These are phyloP conservation scores for Plasmopara muralis DNA, from an alignment of 352 stramenopile genomes.

Conservation along the genomic window DNA sequence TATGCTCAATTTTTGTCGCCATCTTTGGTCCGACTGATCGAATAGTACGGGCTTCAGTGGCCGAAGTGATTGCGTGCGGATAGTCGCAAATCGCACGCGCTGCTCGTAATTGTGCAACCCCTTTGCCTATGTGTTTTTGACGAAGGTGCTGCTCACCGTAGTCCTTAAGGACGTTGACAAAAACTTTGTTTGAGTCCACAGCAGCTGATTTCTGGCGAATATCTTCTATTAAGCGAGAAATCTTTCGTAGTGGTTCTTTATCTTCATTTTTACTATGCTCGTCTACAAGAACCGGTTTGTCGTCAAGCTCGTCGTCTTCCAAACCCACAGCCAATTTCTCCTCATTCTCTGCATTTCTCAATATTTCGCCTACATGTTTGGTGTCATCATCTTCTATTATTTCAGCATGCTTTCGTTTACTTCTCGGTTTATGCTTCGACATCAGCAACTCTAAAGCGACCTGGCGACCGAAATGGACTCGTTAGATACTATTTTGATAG, in stretches of 20 bases:
- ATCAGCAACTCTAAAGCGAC: no score
- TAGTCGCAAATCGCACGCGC: conserved; percentile 5
- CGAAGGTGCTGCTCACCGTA: conserved; percentile 4
- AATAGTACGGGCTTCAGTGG: conserved; percentile 2
- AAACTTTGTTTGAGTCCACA: conserved; percentile 45
- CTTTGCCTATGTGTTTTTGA: conserved; percentile 5
- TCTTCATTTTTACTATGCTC: conserved; percentile 1
- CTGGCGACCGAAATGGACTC: no score
- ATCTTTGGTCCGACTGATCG: background rate
- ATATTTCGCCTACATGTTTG: no score
- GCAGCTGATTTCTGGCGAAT: conserved; percentile 25
- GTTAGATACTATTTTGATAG: no score
- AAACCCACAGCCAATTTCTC: conserved; percentile 1
- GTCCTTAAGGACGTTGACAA: conserved; percentile 1
- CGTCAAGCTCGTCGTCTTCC: conserved; percentile 7
- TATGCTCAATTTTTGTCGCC: background rate
- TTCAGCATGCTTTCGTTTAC: no score
- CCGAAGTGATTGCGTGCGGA: background rate
- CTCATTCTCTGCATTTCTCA: no score
- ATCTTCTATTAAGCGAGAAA: conserved; percentile 43
- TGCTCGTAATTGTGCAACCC: conserved; percentile 2
- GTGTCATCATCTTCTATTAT: no score
- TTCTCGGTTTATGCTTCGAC: no score
- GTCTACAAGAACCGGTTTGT: background rate
- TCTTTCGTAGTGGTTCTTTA: conserved; percentile 16